phyloP scores from a whole-genome alignment of 768 basidiomycete genomes.

The Suillus sp. region DNA sequence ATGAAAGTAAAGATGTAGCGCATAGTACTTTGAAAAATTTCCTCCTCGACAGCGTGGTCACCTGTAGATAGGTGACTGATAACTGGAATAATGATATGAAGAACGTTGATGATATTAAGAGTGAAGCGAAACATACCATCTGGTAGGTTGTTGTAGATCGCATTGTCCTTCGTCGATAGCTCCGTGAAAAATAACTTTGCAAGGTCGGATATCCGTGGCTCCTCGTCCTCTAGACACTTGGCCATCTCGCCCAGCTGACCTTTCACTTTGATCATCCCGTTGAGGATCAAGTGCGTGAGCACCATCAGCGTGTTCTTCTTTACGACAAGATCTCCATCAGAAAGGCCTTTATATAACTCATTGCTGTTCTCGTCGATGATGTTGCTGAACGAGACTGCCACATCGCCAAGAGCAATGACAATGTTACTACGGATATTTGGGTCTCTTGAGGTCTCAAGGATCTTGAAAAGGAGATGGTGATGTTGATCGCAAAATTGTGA shows the following conservation, averaged over 20 bases:
- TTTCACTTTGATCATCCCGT: constrained; percentile 99
- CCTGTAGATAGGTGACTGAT: constrained; percentile 95
- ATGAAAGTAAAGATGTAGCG: constrained; percentile 95
- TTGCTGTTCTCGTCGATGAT: constrained; percentile 98
- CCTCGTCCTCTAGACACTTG: constrained; percentile 95
- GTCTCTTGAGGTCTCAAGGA: constrained; percentile 90
- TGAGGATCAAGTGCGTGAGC: constrained; percentile 92
- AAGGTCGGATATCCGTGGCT: constrained; percentile 84
- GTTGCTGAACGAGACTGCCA: constrained; percentile 96
- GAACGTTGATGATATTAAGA: not conserved
- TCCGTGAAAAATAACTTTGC: constrained; percentile 99
- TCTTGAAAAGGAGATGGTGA: constrained; percentile 87
- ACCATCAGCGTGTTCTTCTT: constrained; percentile 99
- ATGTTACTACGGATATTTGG: constrained; percentile 92
- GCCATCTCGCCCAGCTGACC: constrained; percentile 99
- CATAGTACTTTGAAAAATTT: constrained; percentile 90
- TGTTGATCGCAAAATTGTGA: constrained; percentile 92
- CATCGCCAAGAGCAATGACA: constrained; percentile 96
- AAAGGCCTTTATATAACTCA: constrained; percentile 91
- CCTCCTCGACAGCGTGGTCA: constrained; percentile 89
- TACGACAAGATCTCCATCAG: constrained; percentile 82
- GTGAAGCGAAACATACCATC: constrained; percentile 60
- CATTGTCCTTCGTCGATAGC: constrained; percentile 95
- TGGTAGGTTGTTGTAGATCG: constrained; percentile 97
- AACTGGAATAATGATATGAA: constrained; percentile 46